These are phyloP conservation scores for Geum urbanum DNA, from an alignment of 306 rosid genomes.

Conservation along the genomic window DNA sequence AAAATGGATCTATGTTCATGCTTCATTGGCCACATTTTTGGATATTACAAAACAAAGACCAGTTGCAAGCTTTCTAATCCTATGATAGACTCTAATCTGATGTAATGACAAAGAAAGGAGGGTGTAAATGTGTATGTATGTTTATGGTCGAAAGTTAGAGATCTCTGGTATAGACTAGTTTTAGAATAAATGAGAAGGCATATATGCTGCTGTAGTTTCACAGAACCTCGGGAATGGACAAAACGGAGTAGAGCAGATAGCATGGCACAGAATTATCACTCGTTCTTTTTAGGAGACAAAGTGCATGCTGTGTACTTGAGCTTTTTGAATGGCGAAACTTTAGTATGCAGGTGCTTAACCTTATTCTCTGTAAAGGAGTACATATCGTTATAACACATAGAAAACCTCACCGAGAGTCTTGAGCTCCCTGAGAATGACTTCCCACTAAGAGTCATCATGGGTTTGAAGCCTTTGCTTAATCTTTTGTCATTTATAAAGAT, in stretches of 20 bases:
- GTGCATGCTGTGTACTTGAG: background rate
- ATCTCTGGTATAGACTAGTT: background rate
- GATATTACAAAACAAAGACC: no score
- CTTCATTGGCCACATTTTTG: no score
- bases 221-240: background rate
- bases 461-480: background rate
- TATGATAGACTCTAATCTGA: no score
- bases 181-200: background rate
- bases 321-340: background rate
- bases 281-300: background rate
- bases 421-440: background rate
- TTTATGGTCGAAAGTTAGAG: no score
- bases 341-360: background rate
- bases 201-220: background rate
- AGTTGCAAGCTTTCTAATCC: no score
- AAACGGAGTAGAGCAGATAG: background rate
- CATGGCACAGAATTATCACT: background rate
- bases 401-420: background rate
- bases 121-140: no score
- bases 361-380: background rate
- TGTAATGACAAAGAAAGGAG: no score
- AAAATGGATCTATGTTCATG: no score
- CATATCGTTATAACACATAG: background rate
- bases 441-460: background rate
- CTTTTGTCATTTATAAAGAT: background rate